Evolutionary conservation across 2,329 filamentous ascomycete species (phyloP), one percentile per base, ranked within the genome.

Genomic region (Nigrograna mackinnonii): DNA sequence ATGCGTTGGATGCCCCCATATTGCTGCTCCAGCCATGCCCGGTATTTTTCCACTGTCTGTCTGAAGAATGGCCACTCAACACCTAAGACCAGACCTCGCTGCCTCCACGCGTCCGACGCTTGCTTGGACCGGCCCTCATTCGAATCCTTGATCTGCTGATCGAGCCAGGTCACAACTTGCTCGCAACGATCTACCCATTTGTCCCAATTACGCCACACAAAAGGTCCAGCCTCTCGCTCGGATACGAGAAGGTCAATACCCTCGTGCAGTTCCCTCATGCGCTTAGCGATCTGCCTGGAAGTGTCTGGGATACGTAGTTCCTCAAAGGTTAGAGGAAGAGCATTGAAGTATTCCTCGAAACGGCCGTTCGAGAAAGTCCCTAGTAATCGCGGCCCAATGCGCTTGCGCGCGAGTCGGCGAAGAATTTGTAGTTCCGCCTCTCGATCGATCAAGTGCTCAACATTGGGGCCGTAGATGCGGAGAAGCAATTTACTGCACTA

Each of bases 181-280:
- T 81, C 79, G 28, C 85, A 85, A 31, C 84, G 80, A 31, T 82
- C 74, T 5, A 91, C 79, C 91, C 91, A 96, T 62, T 86, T 88
- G 66, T 97, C 91, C 92, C 92, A 99, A 62, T 96, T 97, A 54
- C 82, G 84, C 82, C 90, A 95, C 9, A 96, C 86, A 41, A 84
- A 86, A 0, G 94, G 87, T 0, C 94, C 94, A 16, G 79, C 84
- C 24, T 87, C 80, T 37, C 84, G 80, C 69, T 99, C 94, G 24
- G 84, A 77, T 1, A 86, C 80, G 0, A 96, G 78, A 16, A 99
- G 75, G 20, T 96, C 91, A 48, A 99, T 86, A 1, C 94, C 94
- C 39, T 96, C 89, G 59, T 99, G 94, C 24, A 99, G 78, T 68
- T 99, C 94, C 49, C 91, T 82, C 90, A 99, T 96, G 37, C 94